A percentile compares a stretch with the other conserved stretches of the same genome.
These are phyloP conservation scores for Monocercomonoides exilis DNA, from an alignment of 78 protist species.

Conservation along the genomic window DNA sequence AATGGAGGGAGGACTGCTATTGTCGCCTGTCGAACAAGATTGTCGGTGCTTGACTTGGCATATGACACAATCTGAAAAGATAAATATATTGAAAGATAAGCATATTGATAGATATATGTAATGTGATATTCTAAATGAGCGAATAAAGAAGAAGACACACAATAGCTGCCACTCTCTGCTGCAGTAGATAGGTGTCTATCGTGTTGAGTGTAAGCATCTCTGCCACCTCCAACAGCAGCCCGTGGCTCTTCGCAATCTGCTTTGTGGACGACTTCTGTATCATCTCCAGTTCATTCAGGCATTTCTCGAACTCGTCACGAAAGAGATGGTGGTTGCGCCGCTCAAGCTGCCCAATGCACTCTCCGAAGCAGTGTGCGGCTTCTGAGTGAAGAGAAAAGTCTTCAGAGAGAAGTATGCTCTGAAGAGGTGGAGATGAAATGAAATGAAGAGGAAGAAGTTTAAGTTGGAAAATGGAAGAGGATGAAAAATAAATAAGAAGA, in stretches of 20 bases:
- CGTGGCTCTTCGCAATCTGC: background rate
- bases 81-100: no score
- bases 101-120: no score
- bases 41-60: background rate
- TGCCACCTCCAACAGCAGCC: background rate
- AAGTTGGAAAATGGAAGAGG: background rate
- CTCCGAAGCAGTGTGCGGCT: background rate
- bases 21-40: background rate
- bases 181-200: no score
- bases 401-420: background rate
- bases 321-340: background rate
- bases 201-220: background rate
- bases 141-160: no score
- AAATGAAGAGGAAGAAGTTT: background rate
- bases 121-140: no score
- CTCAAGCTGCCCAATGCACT: background rate
- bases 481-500: background rate
- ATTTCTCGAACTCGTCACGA: background rate
- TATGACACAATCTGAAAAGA: no score
- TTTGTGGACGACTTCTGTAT: background rate
- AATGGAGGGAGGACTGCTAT: background rate
- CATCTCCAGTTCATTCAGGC: background rate
- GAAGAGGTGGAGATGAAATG: background rate
- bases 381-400: background rate
- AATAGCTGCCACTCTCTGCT: no score